A percentile compares a stretch with the other conserved stretches of the same genome.
Conservation (phyloP, 2,329 filamentous ascomycete species). For the Penicillium sp. region DNA sequence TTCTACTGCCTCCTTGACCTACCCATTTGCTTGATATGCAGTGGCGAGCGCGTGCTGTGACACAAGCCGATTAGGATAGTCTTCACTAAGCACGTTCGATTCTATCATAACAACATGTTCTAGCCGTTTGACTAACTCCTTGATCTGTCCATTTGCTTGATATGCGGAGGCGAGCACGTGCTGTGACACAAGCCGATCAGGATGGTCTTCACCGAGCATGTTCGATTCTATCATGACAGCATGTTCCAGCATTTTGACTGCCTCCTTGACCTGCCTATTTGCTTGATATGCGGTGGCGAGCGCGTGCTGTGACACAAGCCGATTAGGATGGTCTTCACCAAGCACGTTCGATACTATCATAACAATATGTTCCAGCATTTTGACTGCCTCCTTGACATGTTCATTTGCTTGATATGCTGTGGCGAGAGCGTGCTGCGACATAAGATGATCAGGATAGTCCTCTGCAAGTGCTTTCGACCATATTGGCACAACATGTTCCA, state of each 20-base stretch:
- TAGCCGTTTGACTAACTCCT: no score
- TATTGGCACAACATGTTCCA: neutral
- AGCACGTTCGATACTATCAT: neutral
- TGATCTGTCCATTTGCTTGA: no score
- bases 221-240: neutral
- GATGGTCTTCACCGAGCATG: neutral
- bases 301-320: neutral
- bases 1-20: no score
- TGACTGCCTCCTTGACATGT: neutral
- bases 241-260: neutral
- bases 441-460: neutral
- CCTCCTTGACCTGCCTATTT: neutral
- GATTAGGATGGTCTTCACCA: neutral
- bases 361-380: neutral
- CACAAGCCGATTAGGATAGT: no score
- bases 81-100: no score
- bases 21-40: no score
- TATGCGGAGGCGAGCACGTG: no score
- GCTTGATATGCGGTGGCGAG: conserved; percentile 1
- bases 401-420: neutral
- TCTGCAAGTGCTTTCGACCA: neutral
- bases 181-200: neutral
- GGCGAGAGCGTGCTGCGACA: neutral
- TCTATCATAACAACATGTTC: no score
- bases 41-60: no score